Conservation (phyloP, 345 rosid species). For the Lepidium sativum region DNA sequence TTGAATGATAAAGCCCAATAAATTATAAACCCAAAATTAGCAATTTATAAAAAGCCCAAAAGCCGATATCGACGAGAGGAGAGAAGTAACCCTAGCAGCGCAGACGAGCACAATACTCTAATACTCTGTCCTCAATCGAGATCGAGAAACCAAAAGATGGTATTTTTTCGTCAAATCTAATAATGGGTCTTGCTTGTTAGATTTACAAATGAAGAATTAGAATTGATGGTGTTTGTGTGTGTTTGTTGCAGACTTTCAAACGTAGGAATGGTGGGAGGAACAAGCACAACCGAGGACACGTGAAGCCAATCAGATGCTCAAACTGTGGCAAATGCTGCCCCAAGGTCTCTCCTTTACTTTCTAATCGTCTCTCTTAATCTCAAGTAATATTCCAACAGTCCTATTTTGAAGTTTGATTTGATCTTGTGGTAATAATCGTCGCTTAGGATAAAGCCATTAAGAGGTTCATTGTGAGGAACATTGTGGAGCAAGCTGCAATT, state of each 20-base stretch:
- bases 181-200: neutral
- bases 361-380: neutral
- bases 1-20: too few species aligned
- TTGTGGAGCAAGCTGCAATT: slow-evolving; percentile 90
- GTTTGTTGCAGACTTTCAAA: slow-evolving; percentile 65
- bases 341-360: slow-evolving; percentile 29
- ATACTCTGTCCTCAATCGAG: neutral
- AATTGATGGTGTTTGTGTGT: neutral
- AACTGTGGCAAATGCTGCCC: slow-evolving; percentile 98
- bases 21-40: neutral
- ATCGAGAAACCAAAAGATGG: neutral
- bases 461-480: slow-evolving; percentile 89
- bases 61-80: neutral
- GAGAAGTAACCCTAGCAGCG: slow-evolving; percentile 5
- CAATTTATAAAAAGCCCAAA: neutral
- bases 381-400: neutral
- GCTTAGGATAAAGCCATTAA: slow-evolving; percentile 76
- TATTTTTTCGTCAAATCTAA: neutral
- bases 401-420: neutral
- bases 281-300: slow-evolving; percentile 96
- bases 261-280: slow-evolving; percentile 94
- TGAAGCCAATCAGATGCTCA: slow-evolving; percentile 86
- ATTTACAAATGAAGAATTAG: neutral
- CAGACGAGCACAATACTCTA: neutral
- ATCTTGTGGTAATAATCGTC: neutral